Evolutionary conservation across 257 asterid genomes (phyloP), one percentile per base, ranked within the genome.

Genomic region (Nicotiana knightiana): DNA sequence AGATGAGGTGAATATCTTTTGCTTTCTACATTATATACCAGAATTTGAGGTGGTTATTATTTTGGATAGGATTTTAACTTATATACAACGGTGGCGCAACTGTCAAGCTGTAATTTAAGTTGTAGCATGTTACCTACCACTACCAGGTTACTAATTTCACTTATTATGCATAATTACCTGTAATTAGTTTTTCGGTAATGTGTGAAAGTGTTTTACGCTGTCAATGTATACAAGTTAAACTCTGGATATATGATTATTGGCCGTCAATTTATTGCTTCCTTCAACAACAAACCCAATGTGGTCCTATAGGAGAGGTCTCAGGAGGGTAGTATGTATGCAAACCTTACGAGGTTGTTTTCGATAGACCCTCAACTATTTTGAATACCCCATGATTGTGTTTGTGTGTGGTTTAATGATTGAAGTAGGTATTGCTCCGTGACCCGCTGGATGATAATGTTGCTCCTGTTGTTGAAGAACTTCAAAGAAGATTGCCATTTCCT

Each of bases 381-480:
- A 15, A 3, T 21, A 26, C 46, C 33, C 68, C 24, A 48, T 46
- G 18, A 64, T 43, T 7, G 7, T 18, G 2, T 6, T 43, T 7
- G 7, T 18, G 2, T 6, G 6, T 5, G 58, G 4, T 71, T 15
- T 21, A 26, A 54, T 43, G 21, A 10, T 51, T 65, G 63, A 58
- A 68, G 53, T 83, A 93, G 98, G 98, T 95, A 59, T 83, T 92
- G 75, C 85, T 95, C 62, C 93, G 97, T 82, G 97, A 95, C 85
- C 99, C 98, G 24, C 84, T 91, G 70, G 94, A 91, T 82, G 97
- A 91, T 18, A 87, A 82, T 87, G 98, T 92, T 13, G 81, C 85
- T 26, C 97, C 99, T 9, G 85, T 95, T 70, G 95, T 93, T 26
- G 96, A 92, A 83, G 98, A 95, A 83, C 92, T 95, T 33, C 95